Evolutionary conservation across 306 rosid genomes (phyloP).

Genomic region (Cercis canadensis): DNA sequence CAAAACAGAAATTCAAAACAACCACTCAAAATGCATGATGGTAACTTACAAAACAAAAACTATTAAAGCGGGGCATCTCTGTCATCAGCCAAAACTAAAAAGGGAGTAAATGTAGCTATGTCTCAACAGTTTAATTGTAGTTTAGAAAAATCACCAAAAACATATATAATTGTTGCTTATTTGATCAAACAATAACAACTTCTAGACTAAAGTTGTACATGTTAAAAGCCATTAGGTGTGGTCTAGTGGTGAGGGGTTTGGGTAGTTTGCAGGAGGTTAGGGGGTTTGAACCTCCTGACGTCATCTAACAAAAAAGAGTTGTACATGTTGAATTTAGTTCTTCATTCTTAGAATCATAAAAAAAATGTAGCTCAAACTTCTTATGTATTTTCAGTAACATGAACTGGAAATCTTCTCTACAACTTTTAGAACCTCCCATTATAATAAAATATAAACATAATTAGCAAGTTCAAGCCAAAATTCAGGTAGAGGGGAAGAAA

Average conservation of each 20-base stretch:
- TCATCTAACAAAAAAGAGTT: too few relatives aligned
- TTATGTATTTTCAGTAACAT: too few relatives aligned
- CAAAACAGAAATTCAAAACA: conserved; percentile 28
- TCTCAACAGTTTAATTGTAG: conserved; percentile 20
- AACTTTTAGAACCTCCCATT: too few relatives aligned
- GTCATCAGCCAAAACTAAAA: background rate
- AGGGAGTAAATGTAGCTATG: conserved; percentile 10
- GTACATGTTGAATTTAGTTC: background rate
- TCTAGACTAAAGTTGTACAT: background rate
- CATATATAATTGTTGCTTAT: background rate
- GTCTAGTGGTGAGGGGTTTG: too few relatives aligned
- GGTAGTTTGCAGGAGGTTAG: too few relatives aligned
- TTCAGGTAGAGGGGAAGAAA: too few relatives aligned
- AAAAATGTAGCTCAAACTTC: background rate
- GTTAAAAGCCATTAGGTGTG: too few relatives aligned
- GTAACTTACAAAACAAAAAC: conserved; percentile 7
- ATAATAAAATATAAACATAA: too few relatives aligned
- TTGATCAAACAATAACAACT: background rate
- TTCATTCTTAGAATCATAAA: background rate
- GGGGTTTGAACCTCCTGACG: too few relatives aligned
- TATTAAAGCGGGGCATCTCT: background rate
- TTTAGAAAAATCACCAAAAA: conserved; percentile 1
- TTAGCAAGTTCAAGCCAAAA: too few relatives aligned
- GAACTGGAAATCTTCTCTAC: too few relatives aligned
- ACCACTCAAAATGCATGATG: conserved; percentile 21